Conservation (phyloP, 352 stramenopile genomes). For the Aphanomyces stellatus region DNA sequence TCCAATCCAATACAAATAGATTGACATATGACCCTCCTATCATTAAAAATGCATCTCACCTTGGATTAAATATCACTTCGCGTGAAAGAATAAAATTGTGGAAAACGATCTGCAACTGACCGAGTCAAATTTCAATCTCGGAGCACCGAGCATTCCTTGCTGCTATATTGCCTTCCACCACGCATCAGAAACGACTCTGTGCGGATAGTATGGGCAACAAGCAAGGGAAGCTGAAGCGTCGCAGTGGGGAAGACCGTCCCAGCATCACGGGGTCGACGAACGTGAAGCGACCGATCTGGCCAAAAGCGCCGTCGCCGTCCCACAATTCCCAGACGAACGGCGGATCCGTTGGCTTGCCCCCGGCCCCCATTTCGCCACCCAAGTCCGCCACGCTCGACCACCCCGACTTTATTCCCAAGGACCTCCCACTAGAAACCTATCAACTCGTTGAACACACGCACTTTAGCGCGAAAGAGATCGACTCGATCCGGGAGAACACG, state of each 20-base stretch:
- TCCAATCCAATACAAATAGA: too few species aligned
- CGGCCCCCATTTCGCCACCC: not conserved
- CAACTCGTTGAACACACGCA: conserved; percentile 62
- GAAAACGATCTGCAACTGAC: not conserved
- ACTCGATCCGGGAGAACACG: conserved; percentile 69
- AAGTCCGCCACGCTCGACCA: not conserved
- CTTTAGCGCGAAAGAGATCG: conserved; percentile 70
- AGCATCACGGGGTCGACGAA: conserved; percentile 11
- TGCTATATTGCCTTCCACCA: not conserved
- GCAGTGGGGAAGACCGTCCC: conserved; percentile 21
- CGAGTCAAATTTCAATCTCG: not conserved
- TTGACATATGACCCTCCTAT: too few species aligned
- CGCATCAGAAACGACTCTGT: not conserved
- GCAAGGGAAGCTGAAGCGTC: conserved; percentile 46
- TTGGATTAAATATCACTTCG: not conserved
- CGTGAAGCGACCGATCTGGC: conserved; percentile 9
- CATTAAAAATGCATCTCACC: not conserved
- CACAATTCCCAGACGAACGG: conserved; percentile 2
- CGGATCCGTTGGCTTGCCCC: not conserved
- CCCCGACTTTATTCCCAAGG: not conserved
- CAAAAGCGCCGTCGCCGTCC: conserved; percentile 5
- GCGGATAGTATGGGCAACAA: conserved; percentile 65
- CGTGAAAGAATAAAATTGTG: not conserved
- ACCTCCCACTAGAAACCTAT: conserved; percentile 45
- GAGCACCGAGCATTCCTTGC: not conserved